Conservation (phyloP, 176 grass and related monocot genomes). For the Secale cereale region DNA sequence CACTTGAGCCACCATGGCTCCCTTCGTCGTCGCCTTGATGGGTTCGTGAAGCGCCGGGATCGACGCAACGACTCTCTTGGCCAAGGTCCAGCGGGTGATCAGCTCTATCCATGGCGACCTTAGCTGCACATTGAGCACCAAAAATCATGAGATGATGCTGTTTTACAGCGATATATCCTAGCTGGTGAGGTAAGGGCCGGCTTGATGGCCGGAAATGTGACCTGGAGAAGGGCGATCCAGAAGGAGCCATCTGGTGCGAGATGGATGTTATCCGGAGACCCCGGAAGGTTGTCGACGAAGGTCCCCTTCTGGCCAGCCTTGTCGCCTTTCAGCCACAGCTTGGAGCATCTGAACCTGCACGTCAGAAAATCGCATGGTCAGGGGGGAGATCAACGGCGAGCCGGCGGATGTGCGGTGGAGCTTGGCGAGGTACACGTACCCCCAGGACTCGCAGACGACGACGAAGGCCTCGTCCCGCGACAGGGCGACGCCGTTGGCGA, state of each 20-base stretch:
- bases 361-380: not conserved
- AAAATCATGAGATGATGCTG: not conserved
- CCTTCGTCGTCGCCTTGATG: not conserved
- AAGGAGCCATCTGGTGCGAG: conserved; percentile 64
- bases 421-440: not conserved
- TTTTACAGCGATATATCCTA: no score
- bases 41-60: conserved; percentile 28
- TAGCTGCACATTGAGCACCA: not conserved
- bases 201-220: not conserved
- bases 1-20: conserved; percentile 39
- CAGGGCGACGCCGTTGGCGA: conserved; percentile 70
- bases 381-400: not conserved
- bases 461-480: conserved; percentile 46
- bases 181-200: no score
- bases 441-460: conserved; percentile 49
- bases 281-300: conserved; percentile 68
- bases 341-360: conserved; percentile 51
- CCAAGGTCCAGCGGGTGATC: conserved; percentile 23
- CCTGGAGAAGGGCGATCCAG: conserved; percentile 64
- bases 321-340: conserved; percentile 64
- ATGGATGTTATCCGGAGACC: conserved; percentile 60
- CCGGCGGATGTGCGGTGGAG: no score
- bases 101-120: conserved; percentile 28
- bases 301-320: conserved; percentile 35
- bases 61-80: conserved; percentile 39